phyloP scores from a whole-genome alignment of 495 filamentous ascomycete genomes.

The Glarea lozoyensis region DNA sequence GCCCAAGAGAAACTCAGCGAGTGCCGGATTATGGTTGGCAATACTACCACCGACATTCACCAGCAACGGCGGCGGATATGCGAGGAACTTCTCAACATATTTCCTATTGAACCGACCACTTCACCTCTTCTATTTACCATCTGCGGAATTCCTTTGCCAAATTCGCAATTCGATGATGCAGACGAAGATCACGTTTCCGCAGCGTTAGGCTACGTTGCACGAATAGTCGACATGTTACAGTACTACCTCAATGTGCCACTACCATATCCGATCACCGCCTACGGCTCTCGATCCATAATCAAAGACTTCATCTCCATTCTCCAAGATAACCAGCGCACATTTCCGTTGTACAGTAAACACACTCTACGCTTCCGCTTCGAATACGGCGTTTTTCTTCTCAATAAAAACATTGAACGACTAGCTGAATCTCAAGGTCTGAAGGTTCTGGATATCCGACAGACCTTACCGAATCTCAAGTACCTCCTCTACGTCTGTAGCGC shows the following conservation, averaged over 20 bases:
- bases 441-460: slow-evolving; percentile 81
- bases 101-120: slow-evolving; percentile 62
- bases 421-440: slow-evolving; percentile 64
- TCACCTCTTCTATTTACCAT: slow-evolving; percentile 67
- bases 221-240: slow-evolving; percentile 65
- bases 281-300: slow-evolving; percentile 66
- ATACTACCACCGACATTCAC: slow-evolving; percentile 53
- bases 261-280: slow-evolving; percentile 69
- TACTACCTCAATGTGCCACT: slow-evolving; percentile 73
- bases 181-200: slow-evolving; percentile 66
- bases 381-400: slow-evolving; percentile 88
- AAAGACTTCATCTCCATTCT: slow-evolving; percentile 70
- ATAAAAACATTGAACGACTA: slow-evolving; percentile 86
- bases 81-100: slow-evolving; percentile 69
- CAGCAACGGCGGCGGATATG: slow-evolving; percentile 81
- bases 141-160: slow-evolving; percentile 64
- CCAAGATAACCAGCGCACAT: slow-evolving; percentile 52
- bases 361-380: slow-evolving; percentile 81
- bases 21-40: slow-evolving; percentile 41
- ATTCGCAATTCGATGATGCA: slow-evolving; percentile 54
- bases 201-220: slow-evolving; percentile 74
- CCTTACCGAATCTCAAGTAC: slow-evolving; percentile 87
- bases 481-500: slow-evolving; percentile 80
- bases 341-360: slow-evolving; percentile 72
- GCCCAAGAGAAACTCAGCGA: slow-evolving; percentile 51